Evolutionary conservation across 371 early-diverging fungal species (phyloP).

Genomic region (Thermomucor indicae-seudaticae): DNA sequence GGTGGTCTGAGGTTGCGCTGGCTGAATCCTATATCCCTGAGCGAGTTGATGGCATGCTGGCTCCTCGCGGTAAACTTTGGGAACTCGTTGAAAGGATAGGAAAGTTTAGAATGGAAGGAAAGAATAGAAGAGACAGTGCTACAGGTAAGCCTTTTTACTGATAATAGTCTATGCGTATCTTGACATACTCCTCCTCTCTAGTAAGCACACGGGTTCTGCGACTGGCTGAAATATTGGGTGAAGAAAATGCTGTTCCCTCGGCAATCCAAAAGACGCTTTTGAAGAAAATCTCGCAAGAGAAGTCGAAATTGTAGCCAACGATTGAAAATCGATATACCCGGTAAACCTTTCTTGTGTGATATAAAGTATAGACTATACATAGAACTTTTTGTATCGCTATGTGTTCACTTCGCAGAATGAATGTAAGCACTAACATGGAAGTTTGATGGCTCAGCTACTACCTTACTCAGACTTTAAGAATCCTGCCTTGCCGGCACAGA

Average conservation of each 20-base stretch:
- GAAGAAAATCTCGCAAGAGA: constrained; percentile 10
- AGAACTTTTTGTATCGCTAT: background rate
- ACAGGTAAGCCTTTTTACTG: constrained; percentile 48
- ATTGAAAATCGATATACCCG: too few species aligned
- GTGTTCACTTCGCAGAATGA: too few species aligned
- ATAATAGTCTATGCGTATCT: background rate
- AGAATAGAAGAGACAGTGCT: constrained; percentile 79
- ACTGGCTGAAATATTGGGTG: constrained; percentile 15
- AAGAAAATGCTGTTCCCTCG: constrained; percentile 13
- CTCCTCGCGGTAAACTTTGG: constrained; percentile 71
- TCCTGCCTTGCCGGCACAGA: too few species aligned
- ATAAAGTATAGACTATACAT: background rate
- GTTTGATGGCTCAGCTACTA: too few species aligned
- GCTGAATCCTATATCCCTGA: constrained; percentile 57
- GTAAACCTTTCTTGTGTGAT: too few species aligned
- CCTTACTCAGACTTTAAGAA: too few species aligned
- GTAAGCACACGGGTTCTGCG: constrained; percentile 23
- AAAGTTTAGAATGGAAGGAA: constrained; percentile 12
- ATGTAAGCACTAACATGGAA: too few species aligned
- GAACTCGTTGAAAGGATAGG: constrained; percentile 65
- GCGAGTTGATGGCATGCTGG: constrained; percentile 45
- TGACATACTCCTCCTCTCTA: background rate
- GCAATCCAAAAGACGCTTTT: constrained; percentile 14
- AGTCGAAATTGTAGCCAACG: constrained; percentile 7
- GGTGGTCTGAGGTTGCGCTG: constrained; percentile 46